Conservation (phyloP, 768 basidiomycete genomes). For the Zangia roseola region DNA sequence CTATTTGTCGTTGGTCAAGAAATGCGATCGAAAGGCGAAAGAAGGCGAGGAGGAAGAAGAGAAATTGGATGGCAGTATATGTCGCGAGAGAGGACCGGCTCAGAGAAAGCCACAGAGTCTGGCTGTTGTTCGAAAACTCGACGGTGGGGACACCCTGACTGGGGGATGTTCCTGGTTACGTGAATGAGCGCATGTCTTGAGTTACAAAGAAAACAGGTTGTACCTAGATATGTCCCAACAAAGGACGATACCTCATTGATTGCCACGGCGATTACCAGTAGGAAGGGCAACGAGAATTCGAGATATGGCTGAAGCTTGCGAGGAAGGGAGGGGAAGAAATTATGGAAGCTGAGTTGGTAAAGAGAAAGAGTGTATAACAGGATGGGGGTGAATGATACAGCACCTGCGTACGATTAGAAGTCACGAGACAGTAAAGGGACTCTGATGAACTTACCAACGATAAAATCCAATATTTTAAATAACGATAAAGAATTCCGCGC, state of each 20-base stretch:
- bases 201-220: slow-evolving; percentile 14
- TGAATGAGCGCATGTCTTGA: neutral
- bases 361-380: slow-evolving; percentile 63
- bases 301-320: slow-evolving; percentile 43
- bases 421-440: neutral
- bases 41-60: slow-evolving; percentile 58
- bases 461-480: slow-evolving; percentile 56
- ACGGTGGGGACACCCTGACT: slow-evolving; percentile 29
- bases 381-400: slow-evolving; percentile 62
- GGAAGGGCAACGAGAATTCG: slow-evolving; percentile 44
- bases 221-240: slow-evolving; percentile 55
- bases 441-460: slow-evolving; percentile 50
- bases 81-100: slow-evolving; percentile 59
- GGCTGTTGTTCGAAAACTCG: slow-evolving; percentile 38
- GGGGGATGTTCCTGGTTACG: slow-evolving; percentile 7
- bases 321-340: slow-evolving; percentile 56
- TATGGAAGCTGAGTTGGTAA: slow-evolving; percentile 50
- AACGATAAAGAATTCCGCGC: slow-evolving; percentile 42
- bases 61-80: slow-evolving; percentile 54
- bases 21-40: slow-evolving; percentile 53
- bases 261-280: slow-evolving; percentile 54
- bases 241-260: slow-evolving; percentile 67
- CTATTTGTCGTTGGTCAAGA: slow-evolving; percentile 51
- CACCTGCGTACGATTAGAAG: slow-evolving; percentile 31
- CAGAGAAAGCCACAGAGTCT: slow-evolving; percentile 54